Conservation (phyloP, 306 rosid genomes). For the Boehmeria nivea region DNA sequence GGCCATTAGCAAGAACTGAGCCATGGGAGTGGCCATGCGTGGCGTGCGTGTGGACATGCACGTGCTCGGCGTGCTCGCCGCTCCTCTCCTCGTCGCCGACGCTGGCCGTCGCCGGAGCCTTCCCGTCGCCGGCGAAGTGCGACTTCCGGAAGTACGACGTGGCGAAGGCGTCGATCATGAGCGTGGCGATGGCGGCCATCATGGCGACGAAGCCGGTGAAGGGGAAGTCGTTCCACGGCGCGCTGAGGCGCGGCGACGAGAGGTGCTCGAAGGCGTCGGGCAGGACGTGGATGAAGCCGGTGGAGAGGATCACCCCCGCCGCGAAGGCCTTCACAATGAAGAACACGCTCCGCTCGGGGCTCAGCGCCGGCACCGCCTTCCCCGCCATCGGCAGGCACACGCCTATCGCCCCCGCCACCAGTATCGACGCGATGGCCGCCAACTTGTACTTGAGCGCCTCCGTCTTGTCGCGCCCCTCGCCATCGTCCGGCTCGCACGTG, state of each 20-base stretch:
- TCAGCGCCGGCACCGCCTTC: slow-evolving; percentile 41
- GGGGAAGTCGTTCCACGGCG: slow-evolving; percentile 64
- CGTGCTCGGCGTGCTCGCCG: slow-evolving; percentile 30
- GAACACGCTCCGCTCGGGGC: slow-evolving; percentile 53
- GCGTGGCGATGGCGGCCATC: slow-evolving; percentile 62
- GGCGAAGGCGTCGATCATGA: slow-evolving; percentile 71
- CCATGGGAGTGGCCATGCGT: slow-evolving; percentile 77
- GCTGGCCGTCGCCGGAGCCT: not conserved
- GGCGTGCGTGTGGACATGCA: slow-evolving; percentile 58
- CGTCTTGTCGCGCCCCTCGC: not conserved
- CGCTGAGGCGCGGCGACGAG: slow-evolving; percentile 32
- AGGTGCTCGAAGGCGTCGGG: slow-evolving; percentile 59
- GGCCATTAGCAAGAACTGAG: not conserved
- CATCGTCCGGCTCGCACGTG: slow-evolving; percentile 23
- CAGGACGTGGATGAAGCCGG: slow-evolving; percentile 74
- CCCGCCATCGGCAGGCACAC: slow-evolving; percentile 62
- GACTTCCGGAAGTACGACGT: slow-evolving; percentile 44
- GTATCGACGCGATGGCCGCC: slow-evolving; percentile 45
- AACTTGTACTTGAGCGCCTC: slow-evolving; percentile 43
- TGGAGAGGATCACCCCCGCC: slow-evolving; percentile 67
- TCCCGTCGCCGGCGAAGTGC: slow-evolving; percentile 1
- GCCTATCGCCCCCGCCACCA: slow-evolving; percentile 48
- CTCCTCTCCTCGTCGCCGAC: slow-evolving; percentile 26
- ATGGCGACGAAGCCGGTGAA: slow-evolving; percentile 85
- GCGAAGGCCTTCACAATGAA: slow-evolving; percentile 67